Evolutionary conservation across 2,329 filamentous ascomycete species (phyloP).

Genomic region (Aspergillus intermedius): DNA sequence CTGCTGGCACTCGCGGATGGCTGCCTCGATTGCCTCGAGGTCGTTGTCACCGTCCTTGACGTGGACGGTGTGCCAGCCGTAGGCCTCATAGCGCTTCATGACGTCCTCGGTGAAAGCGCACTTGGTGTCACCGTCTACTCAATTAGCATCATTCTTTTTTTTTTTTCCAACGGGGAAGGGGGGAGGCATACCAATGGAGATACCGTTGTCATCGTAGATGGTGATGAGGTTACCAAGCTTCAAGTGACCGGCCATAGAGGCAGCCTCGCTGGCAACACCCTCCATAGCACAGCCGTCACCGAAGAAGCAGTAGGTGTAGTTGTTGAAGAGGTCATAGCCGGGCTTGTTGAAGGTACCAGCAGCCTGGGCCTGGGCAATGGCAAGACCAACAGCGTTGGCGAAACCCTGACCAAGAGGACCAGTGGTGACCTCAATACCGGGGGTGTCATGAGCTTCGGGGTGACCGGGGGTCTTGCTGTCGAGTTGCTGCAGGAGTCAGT

Average conservation of each 20-base stretch:
- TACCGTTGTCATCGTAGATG: constrained; percentile 98
- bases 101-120: constrained; percentile 97
- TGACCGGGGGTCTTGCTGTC: constrained; percentile 88
- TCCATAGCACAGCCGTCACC: constrained; percentile 99
- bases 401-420: constrained; percentile 97
- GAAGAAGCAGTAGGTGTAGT: constrained; percentile 95
- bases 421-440: constrained; percentile 95
- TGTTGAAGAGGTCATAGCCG: constrained; percentile 82
- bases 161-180: not conserved
- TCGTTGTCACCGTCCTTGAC: constrained; percentile 87
- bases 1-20: constrained; percentile 75
- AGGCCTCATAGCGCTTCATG: constrained; percentile 86
- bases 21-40: constrained; percentile 78
- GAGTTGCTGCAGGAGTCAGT: constrained; percentile 46
- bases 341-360: constrained; percentile 94
- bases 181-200: constrained; percentile 60
- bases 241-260: constrained; percentile 86
- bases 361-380: constrained; percentile 90
- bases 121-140: constrained; percentile 83
- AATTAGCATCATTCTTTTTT: not conserved
- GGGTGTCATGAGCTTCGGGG: constrained; percentile 93
- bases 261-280: constrained; percentile 90
- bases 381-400: constrained; percentile 93
- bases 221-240: constrained; percentile 96
- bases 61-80: constrained; percentile 86